phyloP scores from a whole-genome alignment of 139 green algal species.

The Eudorina sp. region DNA sequence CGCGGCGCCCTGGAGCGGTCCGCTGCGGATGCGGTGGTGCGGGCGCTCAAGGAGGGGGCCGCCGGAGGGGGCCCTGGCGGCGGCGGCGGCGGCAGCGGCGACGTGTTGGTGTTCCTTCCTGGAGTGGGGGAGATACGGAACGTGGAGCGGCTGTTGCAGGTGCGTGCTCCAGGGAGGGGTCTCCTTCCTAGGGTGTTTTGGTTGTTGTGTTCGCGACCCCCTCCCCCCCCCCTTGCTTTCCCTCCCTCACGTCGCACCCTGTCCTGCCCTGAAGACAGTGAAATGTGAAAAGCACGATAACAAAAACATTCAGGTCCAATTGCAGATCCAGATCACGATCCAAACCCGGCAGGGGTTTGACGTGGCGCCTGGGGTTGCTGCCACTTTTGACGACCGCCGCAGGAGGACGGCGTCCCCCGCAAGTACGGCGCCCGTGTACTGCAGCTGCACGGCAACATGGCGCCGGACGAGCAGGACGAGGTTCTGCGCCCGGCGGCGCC shows the following conservation, averaged over 20 bases:
- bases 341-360: no score
- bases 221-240: no score
- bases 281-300: no score
- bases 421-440: conserved; percentile 53
- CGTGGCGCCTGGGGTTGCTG: no score
- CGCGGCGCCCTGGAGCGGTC: conserved; percentile 58
- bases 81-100: not conserved
- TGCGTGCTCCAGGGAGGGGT: no score
- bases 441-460: conserved; percentile 74
- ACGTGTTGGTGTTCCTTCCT: conserved; percentile 73
- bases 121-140: conserved; percentile 71
- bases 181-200: no score
- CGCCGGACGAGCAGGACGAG: conserved; percentile 66
- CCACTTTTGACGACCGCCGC: not conserved
- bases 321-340: no score
- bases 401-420: not conserved
- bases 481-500: conserved; percentile 52
- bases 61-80: not conserved
- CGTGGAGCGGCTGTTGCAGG: conserved; percentile 50
- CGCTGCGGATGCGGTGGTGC: conserved; percentile 53
- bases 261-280: no score
- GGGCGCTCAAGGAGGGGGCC: conserved; percentile 32
- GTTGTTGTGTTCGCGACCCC: no score
- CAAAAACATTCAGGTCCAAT: no score
- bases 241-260: no score